A percentile compares a stretch with the other conserved stretches of the same genome.
phyloP scores from a whole-genome alignment of 495 filamentous ascomycete species.

The Penicillium psychrofluorescens region DNA sequence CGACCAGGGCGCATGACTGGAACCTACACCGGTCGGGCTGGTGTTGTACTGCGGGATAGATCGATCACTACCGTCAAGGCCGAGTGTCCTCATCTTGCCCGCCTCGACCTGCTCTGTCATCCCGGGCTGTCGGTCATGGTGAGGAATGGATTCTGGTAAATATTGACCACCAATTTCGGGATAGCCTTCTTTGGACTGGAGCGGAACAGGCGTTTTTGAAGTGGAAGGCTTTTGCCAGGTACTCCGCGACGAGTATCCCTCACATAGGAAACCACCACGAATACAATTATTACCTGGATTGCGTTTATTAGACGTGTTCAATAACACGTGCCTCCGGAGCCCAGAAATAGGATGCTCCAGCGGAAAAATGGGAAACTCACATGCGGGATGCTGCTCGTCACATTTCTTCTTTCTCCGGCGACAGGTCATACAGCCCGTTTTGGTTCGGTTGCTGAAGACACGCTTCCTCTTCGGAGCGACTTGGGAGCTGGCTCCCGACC shows the following conservation, averaged over 20 bases:
- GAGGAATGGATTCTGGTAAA: constrained; percentile 44
- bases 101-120: constrained; percentile 29
- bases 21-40: constrained; percentile 28
- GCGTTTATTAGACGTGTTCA: background rate
- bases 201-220: constrained; percentile 59
- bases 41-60: constrained; percentile 27
- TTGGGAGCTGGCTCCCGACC: constrained; percentile 40
- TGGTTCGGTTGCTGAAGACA: constrained; percentile 92
- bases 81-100: constrained; percentile 35
- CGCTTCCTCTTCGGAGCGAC: constrained; percentile 76
- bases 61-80: constrained; percentile 38
- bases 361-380: constrained; percentile 38
- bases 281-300: constrained; percentile 83
- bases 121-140: constrained; percentile 31
- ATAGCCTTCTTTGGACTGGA: constrained; percentile 80
- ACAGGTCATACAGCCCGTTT: constrained; percentile 96
- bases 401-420: constrained; percentile 96
- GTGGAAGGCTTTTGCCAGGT: constrained; percentile 63
- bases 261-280: constrained; percentile 85
- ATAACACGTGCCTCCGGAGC: too few species aligned
- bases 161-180: constrained; percentile 39
- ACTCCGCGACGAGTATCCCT: constrained; percentile 79
- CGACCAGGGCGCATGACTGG: constrained; percentile 31
- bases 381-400: constrained; percentile 90
- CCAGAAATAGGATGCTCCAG: too few species aligned